Conservation (phyloP, 2,329 filamentous ascomycete genomes). For the Zymoseptoria pseudotritici region DNA sequence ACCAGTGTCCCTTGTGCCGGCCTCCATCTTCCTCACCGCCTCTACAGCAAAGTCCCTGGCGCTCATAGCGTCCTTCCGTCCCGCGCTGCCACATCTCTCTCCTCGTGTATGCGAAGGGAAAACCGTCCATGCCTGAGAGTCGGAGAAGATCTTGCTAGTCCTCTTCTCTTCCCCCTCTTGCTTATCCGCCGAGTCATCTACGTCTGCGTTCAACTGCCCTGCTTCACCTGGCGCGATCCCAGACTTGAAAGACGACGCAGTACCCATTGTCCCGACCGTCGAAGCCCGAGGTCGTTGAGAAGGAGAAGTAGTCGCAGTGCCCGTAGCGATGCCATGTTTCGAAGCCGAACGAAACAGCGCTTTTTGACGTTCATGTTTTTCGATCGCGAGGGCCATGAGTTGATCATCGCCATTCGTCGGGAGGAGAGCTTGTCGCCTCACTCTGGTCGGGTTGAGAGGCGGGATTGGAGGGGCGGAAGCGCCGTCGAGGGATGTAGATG, state of each 20-base stretch:
- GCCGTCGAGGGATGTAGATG: background rate
- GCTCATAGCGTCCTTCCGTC: background rate
- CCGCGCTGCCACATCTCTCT: background rate
- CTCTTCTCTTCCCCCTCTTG: background rate
- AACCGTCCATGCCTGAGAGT: background rate
- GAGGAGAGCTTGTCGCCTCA: background rate
- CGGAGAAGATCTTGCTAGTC: slow-evolving; percentile 4
- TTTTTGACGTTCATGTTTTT: slow-evolving; percentile 28
- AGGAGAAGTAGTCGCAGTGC: slow-evolving; percentile 32
- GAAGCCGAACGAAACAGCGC: slow-evolving; percentile 27
- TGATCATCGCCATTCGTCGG: slow-evolving; percentile 8
- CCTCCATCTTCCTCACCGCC: no score
- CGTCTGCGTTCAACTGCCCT: no score
- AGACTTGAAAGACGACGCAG: no score
- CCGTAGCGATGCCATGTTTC: slow-evolving; percentile 15
- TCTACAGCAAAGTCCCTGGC: background rate
- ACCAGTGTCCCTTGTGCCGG: background rate
- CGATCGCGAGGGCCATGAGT: slow-evolving; percentile 29
- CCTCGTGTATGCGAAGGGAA: background rate
- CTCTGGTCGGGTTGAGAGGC: background rate
- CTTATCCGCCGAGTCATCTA: no score
- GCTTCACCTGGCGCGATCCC: no score
- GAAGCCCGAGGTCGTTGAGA: slow-evolving; percentile 33
- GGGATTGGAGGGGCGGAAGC: background rate
- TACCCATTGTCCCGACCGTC: slow-evolving; percentile 34